Evolutionary conservation across 2,329 filamentous ascomycete species (phyloP), one percentile per base, ranked within the genome.

Genomic region (Teratosphaeriaceae sp.): DNA sequence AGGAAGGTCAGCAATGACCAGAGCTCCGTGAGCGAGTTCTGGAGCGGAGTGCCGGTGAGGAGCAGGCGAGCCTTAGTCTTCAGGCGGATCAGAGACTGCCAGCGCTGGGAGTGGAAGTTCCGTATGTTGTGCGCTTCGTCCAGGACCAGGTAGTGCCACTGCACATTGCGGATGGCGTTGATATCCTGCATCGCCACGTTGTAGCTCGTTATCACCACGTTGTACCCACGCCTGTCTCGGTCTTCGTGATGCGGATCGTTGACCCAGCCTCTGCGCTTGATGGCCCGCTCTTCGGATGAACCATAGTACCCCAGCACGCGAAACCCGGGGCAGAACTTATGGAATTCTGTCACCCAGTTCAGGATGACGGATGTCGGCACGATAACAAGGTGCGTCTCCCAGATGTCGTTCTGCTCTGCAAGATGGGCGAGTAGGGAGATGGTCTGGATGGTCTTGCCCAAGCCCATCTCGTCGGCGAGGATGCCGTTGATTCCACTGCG

Each of bases 1-100:
- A 98, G 67, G 68, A 98, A 98, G 67, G 95, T 97, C 1, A 98
- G 73, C 26, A 98, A 71, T 1, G 92, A 97, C 94, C 94, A 98
- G 2, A 98, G 79, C 66, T 98, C 92, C 59, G 90, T 83, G 16
- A 98, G 72, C 61, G 97, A 97, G 67, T 98, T 94, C 63, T 94
- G 87, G 2, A 98, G 75, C 0, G 92, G 92, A 0, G 92, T 98
- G 31, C 92, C 92, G 21, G 83, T 87, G 20, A 98, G 76, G 3
- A 98, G 74, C 39, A 98, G 76, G 48, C 88, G 82, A 74, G 92
- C 96, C n/a, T 79, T 70, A 0, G 88, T 82, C 0, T 76, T 77
- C 42, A 98, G 88, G 26, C 78, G 76, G 57, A 85, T 80, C 40
- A 97, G 72, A 47, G 85, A 82, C 56, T 80, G 78, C 64, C 96